phyloP scores from a whole-genome alignment of 225 moss, liverwort and hornwort species.

The Straminergon stramineum region DNA sequence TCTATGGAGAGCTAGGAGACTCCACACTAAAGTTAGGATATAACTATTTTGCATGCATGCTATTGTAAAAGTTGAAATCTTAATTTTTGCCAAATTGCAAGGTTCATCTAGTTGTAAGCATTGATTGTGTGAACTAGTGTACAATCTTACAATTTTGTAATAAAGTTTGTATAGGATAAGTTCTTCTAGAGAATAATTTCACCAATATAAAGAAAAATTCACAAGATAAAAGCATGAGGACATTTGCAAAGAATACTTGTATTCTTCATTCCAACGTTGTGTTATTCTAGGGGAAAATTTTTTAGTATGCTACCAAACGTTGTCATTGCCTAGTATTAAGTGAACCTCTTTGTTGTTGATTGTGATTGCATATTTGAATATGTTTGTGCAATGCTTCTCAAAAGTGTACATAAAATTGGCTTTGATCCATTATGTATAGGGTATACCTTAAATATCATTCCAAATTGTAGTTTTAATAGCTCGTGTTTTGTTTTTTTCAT shows the following conservation, averaged over 20 bases:
- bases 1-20: background rate
- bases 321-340: background rate
- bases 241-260: background rate
- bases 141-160: background rate
- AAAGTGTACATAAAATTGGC: background rate
- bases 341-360: background rate
- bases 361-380: background rate
- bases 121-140: background rate
- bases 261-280: background rate
- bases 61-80: background rate
- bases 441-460: background rate
- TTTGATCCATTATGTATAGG: background rate
- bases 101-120: background rate
- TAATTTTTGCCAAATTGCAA: background rate
- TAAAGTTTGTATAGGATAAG: background rate
- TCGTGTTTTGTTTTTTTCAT: background rate
- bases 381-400: background rate
- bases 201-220: no score
- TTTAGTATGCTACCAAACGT: background rate
- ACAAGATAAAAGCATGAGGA: no score
- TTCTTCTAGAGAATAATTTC: background rate
- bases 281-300: background rate
- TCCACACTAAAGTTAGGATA: background rate
- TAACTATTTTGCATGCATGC: background rate
- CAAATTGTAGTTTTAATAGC: background rate